These are phyloP conservation scores for Akanthomyces muscarius DNA, from an alignment of 2,329 filamentous ascomycete genomes.

Conservation along the genomic window DNA sequence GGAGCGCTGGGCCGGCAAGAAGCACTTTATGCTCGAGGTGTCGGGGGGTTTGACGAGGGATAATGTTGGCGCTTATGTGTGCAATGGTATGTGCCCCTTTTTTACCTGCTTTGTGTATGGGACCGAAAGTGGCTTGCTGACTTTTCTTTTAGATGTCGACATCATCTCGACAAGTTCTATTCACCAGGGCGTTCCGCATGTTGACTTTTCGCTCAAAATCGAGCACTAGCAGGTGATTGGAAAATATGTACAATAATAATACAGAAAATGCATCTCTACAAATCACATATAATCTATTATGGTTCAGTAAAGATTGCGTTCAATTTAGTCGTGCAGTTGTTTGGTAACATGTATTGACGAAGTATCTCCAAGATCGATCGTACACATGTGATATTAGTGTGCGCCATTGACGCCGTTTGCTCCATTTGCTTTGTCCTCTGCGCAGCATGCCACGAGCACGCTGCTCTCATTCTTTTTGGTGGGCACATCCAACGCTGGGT, in stretches of 20 bases:
- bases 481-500: constrained; percentile 43
- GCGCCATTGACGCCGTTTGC: constrained; percentile 13
- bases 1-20: constrained; percentile 71
- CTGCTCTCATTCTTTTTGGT: constrained; percentile 34
- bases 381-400: constrained; percentile 26
- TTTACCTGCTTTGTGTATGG: not conserved
- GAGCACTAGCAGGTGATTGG: constrained; percentile 28
- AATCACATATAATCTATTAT: not conserved
- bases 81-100: constrained; percentile 51
- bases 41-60: constrained; percentile 83
- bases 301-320: not conserved
- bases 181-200: constrained; percentile 88
- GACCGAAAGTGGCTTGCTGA: not conserved
- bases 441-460: constrained; percentile 37
- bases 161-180: constrained; percentile 96
- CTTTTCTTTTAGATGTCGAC: constrained; percentile 65
- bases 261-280: not conserved
- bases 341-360: not conserved
- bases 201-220: constrained; percentile 97
- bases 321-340: not conserved
- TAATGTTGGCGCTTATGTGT: constrained; percentile 80
- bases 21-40: constrained; percentile 80
- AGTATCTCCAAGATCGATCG: not conserved
- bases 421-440: constrained; percentile 5
- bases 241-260: constrained; percentile 17